Evolutionary conservation across 805 yeast species (phyloP), one percentile per base, ranked within the genome.

Genomic region (Komagataella phaffii): DNA sequence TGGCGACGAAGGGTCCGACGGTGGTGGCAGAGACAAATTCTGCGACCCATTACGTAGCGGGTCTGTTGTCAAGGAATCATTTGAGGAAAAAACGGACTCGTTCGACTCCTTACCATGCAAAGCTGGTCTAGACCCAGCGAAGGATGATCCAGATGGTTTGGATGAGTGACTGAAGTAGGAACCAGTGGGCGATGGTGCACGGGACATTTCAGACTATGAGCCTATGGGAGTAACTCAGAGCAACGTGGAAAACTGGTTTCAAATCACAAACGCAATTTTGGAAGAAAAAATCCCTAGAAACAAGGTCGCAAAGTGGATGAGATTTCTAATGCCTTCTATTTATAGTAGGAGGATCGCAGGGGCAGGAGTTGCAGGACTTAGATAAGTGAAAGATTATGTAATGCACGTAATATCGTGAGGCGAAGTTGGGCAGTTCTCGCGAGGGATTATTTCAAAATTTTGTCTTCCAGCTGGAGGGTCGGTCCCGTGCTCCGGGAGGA

Each of bases 1-100:
- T 1, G 72, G 72, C 6, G 72, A 67, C 49, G 59, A 59, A 51
- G 61, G 60, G 52, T 67, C 59, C 17, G 56, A 53, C 1, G 69
- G 59, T 3, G 70, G 70, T 12, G 40, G 40, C n/a, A 30, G 10
- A 10, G 40, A 10, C 5, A 30, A 30, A 10, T 10, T 30, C 10
- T 30, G 40, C 40, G 40, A 30, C 14, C 14, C 40, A 8, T 30
- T 30, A 3, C 40, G 14, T 30, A 14, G 14, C 23, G 23, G 23
- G 23, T 21, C 23, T 21, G 23, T 21, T 3, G 23, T 21, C 23
- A 30, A 30, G 4, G 40, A 30, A 4, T 30, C 40, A 4, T 30
- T 30, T 30, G 40, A 30, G 14, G 40, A 30, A 14, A 30, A 30
- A 30, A 10, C 40, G 14, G 40, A 30, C 40, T 30, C 40, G n/a